Conservation (phyloP, 225 moss, liverwort and hornwort genomes). For the Bryum argenteum region DNA sequence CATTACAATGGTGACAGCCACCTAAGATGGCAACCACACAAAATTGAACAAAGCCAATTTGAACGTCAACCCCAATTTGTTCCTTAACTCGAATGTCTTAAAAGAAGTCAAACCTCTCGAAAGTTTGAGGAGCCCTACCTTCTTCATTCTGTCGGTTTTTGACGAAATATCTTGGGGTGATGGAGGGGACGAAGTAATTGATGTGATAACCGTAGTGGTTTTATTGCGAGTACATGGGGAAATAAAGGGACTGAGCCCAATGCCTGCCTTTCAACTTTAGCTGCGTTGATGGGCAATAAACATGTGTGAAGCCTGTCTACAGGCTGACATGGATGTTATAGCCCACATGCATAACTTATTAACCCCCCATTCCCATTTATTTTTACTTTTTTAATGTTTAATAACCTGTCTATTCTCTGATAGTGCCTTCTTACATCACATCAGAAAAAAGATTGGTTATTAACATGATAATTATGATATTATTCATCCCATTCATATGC, state of each 20-base stretch:
- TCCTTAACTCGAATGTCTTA: too few species aligned
- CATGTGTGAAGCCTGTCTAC: conserved; percentile 5
- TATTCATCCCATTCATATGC: conserved; percentile 7
- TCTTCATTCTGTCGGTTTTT: too few species aligned
- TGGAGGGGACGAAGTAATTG: not conserved
- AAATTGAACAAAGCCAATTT: too few species aligned
- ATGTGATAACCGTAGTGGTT: not conserved
- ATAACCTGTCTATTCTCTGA: not conserved
- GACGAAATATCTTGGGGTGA: too few species aligned
- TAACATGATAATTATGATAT: not conserved
- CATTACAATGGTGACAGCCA: too few species aligned
- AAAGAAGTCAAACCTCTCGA: too few species aligned
- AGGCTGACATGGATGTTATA: conserved; percentile 27
- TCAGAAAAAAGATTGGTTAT: not conserved
- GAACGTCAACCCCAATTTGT: too few species aligned
- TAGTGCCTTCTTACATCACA: conserved; percentile 2
- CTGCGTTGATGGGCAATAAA: conserved; percentile 27
- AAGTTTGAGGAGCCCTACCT: too few species aligned
- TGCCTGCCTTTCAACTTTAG: not conserved
- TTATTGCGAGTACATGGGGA: conserved; percentile 17
- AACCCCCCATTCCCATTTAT: not conserved
- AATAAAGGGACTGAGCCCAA: not conserved
- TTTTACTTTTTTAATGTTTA: not conserved
- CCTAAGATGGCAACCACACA: too few species aligned
- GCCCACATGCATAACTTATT: conserved; percentile 34